Base-by-base conservation (phyloP, 352 stramenopile species). In the Hyaloperonospora arabidopsidis region DNA sequence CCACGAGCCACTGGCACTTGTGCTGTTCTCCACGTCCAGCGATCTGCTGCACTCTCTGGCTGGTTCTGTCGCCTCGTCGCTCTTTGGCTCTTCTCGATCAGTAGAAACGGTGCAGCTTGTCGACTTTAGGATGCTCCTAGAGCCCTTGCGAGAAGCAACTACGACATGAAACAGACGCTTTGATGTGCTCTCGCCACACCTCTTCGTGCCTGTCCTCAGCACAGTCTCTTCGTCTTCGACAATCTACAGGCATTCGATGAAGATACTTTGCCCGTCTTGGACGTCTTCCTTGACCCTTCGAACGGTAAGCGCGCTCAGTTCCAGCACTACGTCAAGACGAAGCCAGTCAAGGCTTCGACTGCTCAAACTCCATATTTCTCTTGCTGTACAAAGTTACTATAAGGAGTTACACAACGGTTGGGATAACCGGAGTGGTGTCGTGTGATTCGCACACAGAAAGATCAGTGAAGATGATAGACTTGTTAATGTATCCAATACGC, bases 241-340 rank as follows among this genome's bases (percentile, higher is more conserved):
- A 76, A 82, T 40, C 57, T 83, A 4, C 71, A 84, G 36, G 45
- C 52, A 39, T 53, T 82, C 43, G 67, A 78, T 47, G 70, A 70
- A 40, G 66, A 55, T 2, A 57, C 70, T 48, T 60, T 88, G 18
- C 74, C 78, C 0, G 67, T 84, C 40, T 61, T 88, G 11, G 78
- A 88, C 55, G 65, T 83, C 29, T 86, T 88, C 36, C 48, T 88
- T 19, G 78, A 88, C 40, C 78, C 78, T 34, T 59, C 86, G 19
- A 88, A 88, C 48, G 78, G 78, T 60, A 69, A 68, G 14, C 76
- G 78, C 38, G 78, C 70, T 13, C 73, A 78, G 35, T 79, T 86
- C 39, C 74, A 88, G 47, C 57, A 79, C 13, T 63, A 69, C 12
- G 40, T 56, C 2, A 47, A 67, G 4, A 57, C 18, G 38, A 59